Evolutionary conservation across 768 basidiomycete species (phyloP).

Genomic region (Phaffia australis): DNA sequence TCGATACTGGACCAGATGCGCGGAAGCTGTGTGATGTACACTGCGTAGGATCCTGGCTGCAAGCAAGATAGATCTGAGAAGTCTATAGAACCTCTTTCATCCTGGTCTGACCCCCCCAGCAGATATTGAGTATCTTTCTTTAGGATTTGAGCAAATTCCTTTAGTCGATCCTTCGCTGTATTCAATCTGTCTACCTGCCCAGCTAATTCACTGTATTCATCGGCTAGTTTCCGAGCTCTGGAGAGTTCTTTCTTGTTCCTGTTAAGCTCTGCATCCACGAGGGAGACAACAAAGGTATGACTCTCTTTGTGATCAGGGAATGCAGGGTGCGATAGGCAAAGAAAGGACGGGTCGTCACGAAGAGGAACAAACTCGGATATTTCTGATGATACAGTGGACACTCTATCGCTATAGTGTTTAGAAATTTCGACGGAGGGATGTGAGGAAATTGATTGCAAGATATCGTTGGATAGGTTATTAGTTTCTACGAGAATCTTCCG

Average conservation of each 20-base stretch:
- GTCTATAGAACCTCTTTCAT: background rate
- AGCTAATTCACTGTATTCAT: conserved; percentile 6
- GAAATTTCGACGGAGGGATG: conserved; percentile 5
- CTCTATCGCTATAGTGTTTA: background rate
- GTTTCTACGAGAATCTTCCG: conserved; percentile 8
- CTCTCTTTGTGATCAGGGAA: background rate
- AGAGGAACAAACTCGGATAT: conserved; percentile 1
- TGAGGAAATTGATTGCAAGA: conserved; percentile 13
- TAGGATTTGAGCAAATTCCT: background rate
- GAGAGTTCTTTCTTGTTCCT: background rate
- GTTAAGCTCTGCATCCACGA: background rate
- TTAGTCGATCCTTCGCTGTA: background rate
- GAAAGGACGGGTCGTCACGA: background rate
- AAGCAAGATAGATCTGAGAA: conserved; percentile 9
- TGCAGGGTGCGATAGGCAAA: background rate
- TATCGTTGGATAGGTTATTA: background rate
- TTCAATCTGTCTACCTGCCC: background rate
- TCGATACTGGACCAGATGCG: background rate
- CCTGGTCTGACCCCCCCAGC: background rate
- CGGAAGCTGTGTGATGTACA: conserved; percentile 8
- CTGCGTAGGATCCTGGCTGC: background rate
- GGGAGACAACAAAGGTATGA: background rate
- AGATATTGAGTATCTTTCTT: background rate
- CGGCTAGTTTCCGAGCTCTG: background rate
- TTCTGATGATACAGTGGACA: background rate